Evolutionary conservation across 2,329 filamentous ascomycete species (phyloP).

Genomic region (Cadophora luteo-olivacea): DNA sequence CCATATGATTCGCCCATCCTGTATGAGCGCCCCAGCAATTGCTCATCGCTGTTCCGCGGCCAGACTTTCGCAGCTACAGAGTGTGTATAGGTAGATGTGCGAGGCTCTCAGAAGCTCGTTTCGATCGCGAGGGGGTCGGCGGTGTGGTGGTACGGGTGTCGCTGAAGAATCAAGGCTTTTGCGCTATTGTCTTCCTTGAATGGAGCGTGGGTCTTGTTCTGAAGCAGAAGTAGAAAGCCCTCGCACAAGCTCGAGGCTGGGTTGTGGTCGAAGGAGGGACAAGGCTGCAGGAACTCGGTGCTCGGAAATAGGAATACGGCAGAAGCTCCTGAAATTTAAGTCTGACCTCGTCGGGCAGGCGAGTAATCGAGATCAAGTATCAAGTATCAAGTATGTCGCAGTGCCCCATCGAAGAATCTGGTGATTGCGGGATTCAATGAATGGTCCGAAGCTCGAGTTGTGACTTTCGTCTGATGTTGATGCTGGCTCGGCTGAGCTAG

Average conservation of each 20-base stretch:
- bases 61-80: neutral
- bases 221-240: neutral
- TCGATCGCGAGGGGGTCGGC: neutral
- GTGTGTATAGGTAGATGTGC: neutral
- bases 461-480: neutral
- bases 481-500: neutral
- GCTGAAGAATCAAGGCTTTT: neutral
- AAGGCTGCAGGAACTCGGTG: constrained; percentile 3
- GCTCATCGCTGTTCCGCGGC: neutral
- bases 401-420: neutral
- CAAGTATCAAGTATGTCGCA: neutral
- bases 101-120: neutral
- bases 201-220: neutral
- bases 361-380: neutral
- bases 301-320: neutral
- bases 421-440: neutral
- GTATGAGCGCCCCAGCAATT: neutral
- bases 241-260: neutral
- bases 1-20: constrained; percentile 10
- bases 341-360: neutral
- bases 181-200: neutral
- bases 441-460: neutral
- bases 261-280: neutral
- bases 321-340: neutral
- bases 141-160: neutral